These are phyloP conservation scores for Blastobotrys robertii DNA, from an alignment of 805 yeast species.

Conservation along the genomic window DNA sequence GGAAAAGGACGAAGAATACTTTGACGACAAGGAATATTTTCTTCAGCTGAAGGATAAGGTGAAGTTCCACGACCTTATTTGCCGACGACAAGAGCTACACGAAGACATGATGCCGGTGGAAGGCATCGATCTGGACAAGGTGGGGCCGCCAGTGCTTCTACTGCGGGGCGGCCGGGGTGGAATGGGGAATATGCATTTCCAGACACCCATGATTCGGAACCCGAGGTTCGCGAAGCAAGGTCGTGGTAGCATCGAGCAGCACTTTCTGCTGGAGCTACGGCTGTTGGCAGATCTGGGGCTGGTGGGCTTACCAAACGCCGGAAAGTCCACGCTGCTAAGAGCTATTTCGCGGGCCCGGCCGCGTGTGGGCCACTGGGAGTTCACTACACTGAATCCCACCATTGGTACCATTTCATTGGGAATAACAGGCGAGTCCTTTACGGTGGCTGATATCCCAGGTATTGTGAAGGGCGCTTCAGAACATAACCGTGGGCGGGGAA, in stretches of 20 bases:
- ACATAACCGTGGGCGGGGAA: constrained; percentile 82
- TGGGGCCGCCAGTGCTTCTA: constrained; percentile 57
- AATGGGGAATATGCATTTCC: constrained; percentile 91
- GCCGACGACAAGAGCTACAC: constrained; percentile 45
- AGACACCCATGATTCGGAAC: constrained; percentile 72
- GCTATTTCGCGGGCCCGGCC: constrained; percentile 88
- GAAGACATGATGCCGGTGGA: constrained; percentile 66
- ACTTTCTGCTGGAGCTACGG: constrained; percentile 74
- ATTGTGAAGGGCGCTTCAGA: constrained; percentile 76
- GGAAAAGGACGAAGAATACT: constrained; percentile 65
- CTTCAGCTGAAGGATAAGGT: constrained; percentile 53
- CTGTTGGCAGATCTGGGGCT: constrained; percentile 87
- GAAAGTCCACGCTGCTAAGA: constrained; percentile 79
- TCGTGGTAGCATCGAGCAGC: constrained; percentile 53
- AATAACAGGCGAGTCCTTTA: constrained; percentile 46
- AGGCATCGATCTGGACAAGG: constrained; percentile 65
- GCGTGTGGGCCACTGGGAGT: constrained; percentile 92
- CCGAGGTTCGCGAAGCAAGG: constrained; percentile 86
- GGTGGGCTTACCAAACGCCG: constrained; percentile 95
- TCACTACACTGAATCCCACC: constrained; percentile 86
- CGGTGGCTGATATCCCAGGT: constrained; percentile 98
- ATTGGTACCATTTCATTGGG: constrained; percentile 75
- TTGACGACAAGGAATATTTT: constrained; percentile 58
- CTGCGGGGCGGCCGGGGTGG: constrained; percentile 90
- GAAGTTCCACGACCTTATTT: constrained; percentile 49